Evolutionary conservation across 1,284 basidiomycete genomes (phyloP).

Genomic region (Sanghuangporus baumii): DNA sequence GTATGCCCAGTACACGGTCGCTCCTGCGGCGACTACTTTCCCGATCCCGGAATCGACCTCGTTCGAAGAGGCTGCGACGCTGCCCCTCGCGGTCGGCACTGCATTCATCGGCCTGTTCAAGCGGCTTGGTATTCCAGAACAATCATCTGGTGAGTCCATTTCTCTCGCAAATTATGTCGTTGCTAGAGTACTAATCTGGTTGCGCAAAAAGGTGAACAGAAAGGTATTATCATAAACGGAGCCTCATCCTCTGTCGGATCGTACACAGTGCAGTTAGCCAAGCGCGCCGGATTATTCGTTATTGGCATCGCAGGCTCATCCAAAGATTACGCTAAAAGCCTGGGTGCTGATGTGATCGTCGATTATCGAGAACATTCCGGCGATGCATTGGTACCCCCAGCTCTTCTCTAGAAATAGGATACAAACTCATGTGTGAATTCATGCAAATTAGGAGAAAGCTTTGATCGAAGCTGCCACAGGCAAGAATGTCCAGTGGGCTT

Average conservation of each 20-base stretch:
- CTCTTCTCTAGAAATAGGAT: background rate
- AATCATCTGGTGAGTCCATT: background rate
- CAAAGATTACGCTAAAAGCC: constrained; percentile 17
- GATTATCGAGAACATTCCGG: constrained; percentile 25
- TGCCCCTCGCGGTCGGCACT: constrained; percentile 29
- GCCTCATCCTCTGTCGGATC: constrained; percentile 29
- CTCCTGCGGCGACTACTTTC: constrained; percentile 6
- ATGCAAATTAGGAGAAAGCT: background rate
- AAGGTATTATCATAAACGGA: constrained; percentile 27
- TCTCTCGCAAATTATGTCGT: background rate
- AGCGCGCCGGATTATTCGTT: constrained; percentile 22
- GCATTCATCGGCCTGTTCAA: constrained; percentile 28
- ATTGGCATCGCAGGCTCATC: constrained; percentile 27
- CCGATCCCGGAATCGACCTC: constrained; percentile 11
- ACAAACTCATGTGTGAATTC: background rate
- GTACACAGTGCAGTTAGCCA: constrained; percentile 30
- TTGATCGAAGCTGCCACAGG: background rate
- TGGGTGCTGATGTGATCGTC: constrained; percentile 26
- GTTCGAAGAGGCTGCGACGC: constrained; percentile 29
- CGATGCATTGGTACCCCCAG: background rate
- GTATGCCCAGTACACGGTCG: constrained; percentile 14
- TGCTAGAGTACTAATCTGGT: background rate
- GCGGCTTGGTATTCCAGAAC: constrained; percentile 21
- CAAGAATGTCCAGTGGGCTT: background rate
- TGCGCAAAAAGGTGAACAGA: background rate